Percentiles rank a stretch among this genome's conserved stretches.
These are phyloP conservation scores for Fusarium scirpi DNA, from an alignment of 2,329 filamentous ascomycete species.

Conservation along the genomic window DNA sequence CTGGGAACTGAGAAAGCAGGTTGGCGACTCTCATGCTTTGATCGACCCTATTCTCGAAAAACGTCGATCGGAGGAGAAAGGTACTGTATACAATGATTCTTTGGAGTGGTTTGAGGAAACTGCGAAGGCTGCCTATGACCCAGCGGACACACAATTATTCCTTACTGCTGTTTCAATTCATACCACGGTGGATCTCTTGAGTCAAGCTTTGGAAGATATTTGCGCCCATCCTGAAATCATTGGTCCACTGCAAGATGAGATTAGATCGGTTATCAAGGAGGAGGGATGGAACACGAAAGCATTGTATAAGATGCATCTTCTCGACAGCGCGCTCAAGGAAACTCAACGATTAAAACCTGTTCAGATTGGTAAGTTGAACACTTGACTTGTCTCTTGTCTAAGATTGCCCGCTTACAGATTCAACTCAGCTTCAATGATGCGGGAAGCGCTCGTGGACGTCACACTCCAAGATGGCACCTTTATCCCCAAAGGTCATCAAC, in stretches of 20 bases:
- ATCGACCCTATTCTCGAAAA: not conserved
- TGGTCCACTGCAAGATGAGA: not conserved
- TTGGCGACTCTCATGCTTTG: not conserved
- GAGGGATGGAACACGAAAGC: not conserved
- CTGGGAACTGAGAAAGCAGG: not conserved
- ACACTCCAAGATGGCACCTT: not conserved
- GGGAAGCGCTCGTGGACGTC: not conserved
- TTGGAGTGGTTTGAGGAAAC: not conserved
- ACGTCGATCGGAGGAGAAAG: not conserved
- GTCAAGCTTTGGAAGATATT: not conserved
- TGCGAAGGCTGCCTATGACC: not conserved
- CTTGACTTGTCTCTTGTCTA: not conserved
- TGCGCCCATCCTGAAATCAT: not conserved
- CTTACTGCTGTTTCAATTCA: not conserved
- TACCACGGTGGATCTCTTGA: not conserved
- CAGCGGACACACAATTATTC: conserved; percentile 64
- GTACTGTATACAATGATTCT: not conserved
- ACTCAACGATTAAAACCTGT: not conserved
- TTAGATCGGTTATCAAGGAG: not conserved
- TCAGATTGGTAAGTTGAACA: not conserved
- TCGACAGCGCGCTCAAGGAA: not conserved
- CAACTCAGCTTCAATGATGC: not conserved
- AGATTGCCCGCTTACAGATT: not conserved
- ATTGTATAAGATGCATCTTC: not conserved
- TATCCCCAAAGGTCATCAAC: not conserved